A percentile compares a stretch with the other conserved stretches of the same genome.
Conservation (phyloP, 2,329 filamentous ascomycete genomes). For the Diaporthe ampelina region DNA sequence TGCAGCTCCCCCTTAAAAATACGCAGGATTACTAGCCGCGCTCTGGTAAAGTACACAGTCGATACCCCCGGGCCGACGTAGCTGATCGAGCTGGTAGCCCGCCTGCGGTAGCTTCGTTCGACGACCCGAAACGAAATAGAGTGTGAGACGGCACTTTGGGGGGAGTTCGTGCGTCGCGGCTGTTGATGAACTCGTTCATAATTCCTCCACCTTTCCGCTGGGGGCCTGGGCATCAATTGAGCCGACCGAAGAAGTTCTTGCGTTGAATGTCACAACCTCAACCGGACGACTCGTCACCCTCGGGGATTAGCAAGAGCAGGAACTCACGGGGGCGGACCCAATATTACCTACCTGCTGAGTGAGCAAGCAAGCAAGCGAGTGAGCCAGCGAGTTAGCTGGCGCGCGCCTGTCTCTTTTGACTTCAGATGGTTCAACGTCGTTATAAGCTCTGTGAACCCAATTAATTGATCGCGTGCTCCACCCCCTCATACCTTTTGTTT, state of each 20-base stretch:
- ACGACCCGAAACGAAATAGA: conserved; percentile 25
- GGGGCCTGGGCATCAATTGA: not conserved
- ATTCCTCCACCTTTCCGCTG: too few species aligned
- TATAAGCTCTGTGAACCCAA: not conserved
- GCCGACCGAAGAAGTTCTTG: not conserved
- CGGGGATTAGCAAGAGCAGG: too few species aligned
- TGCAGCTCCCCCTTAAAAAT: not conserved
- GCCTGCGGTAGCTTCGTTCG: conserved; percentile 21
- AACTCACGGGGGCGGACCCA: not conserved
- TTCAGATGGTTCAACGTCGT: not conserved
- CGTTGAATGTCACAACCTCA: not conserved
- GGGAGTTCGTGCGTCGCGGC: too few species aligned
- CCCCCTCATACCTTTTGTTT: too few species aligned
- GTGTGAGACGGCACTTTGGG: not conserved
- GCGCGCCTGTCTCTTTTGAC: not conserved
- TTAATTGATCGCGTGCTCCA: not conserved
- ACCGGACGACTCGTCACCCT: not conserved
- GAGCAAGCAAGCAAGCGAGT: too few species aligned
- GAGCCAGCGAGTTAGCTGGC: not conserved
- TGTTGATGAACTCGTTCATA: not conserved
- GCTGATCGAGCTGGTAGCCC: conserved; percentile 6
- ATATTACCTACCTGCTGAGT: not conserved
- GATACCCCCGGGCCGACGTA: not conserved
- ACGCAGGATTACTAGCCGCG: not conserved
- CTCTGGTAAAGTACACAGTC: not conserved